These are phyloP conservation scores for Talaromyces sp. DNA, from an alignment of 2,329 filamentous ascomycete species.

Conservation along the genomic window DNA sequence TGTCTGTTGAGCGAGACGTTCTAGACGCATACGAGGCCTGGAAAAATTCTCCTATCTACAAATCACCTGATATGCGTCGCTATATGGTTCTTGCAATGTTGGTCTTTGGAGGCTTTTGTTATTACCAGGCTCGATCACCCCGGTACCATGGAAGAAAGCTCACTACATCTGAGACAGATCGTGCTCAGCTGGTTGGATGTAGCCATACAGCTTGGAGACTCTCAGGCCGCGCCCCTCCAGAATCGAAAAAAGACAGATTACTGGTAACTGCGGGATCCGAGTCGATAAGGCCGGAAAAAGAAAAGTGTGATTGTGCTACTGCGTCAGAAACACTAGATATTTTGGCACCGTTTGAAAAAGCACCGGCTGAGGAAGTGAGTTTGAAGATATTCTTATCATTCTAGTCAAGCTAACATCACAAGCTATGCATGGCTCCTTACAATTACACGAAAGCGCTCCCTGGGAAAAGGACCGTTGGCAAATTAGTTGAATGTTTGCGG, in stretches of 20 bases:
- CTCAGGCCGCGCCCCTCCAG: neutral
- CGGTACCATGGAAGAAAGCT: neutral
- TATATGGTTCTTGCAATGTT: neutral
- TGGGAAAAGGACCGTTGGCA: neutral
- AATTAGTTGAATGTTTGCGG: neutral
- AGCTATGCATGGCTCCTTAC: neutral
- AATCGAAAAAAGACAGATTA: neutral
- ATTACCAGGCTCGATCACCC: neutral
- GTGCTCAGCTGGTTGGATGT: neutral
- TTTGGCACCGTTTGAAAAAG: neutral
- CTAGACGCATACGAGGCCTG: conserved; percentile 6
- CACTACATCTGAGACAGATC: neutral
- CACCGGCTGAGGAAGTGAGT: neutral
- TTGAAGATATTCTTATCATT: neutral
- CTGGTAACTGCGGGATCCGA: neutral
- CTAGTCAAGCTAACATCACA: neutral
- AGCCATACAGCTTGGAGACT: neutral
- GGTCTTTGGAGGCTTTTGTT: neutral
- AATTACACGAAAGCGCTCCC: neutral
- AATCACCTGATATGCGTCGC: neutral
- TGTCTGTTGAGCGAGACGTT: conserved; percentile 1
- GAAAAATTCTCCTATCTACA: neutral
- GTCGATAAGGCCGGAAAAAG: neutral
- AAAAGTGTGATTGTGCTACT: neutral
- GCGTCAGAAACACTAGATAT: neutral